Evolutionary conservation across 2,329 filamentous ascomycete species (phyloP), one percentile per base, ranked within the genome.

Genomic region (Bimuria novae-zelandiae): DNA sequence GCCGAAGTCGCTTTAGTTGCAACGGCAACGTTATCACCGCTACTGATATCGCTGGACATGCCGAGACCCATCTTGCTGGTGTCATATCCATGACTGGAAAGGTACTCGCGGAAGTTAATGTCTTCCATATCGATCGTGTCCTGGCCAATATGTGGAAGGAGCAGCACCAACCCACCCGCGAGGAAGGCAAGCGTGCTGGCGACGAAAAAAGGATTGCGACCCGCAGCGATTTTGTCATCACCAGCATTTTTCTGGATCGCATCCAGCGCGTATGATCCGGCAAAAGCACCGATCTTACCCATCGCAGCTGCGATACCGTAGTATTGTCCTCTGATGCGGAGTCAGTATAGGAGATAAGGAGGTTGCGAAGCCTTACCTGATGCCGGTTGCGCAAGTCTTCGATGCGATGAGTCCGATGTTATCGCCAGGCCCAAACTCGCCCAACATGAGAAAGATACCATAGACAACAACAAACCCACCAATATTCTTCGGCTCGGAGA

Each of bases 201-300:
- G n/a, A 97, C 90, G 73, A 86, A 96, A 77, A 96, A 97, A 0
- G 92, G 92, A 61, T 95, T 91, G 69, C 96, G 91, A 0, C 90
- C 90, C 4, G 81, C 80, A 17, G 83, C 69, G 17, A 69, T 65
- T 29, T 58, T 47, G 44, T 71, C 69, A n/a, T 67, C 60, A 7
- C 71, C 69, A 2, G 67, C 64, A 23, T 64, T 70, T 51, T 76
- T 70, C 51, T 76, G 80, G 17, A 82, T 75, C 54, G 91, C 83
- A 0, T 88, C 87, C 67, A 94, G 91, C 11, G 94, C 86, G 64
- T 89, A 92, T 1, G 88, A 90, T 8, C 92, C 92, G 7, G 95
- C 85, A 63, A 96, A 96, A 2, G 91, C 92, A 44, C 88, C 88
- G 32, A 92, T 82, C 74, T 92, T 92, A 56, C 89, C 89, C 1